phyloP scores from a whole-genome alignment of 2,329 filamentous ascomycete species.

The Diaporthe sp. region DNA sequence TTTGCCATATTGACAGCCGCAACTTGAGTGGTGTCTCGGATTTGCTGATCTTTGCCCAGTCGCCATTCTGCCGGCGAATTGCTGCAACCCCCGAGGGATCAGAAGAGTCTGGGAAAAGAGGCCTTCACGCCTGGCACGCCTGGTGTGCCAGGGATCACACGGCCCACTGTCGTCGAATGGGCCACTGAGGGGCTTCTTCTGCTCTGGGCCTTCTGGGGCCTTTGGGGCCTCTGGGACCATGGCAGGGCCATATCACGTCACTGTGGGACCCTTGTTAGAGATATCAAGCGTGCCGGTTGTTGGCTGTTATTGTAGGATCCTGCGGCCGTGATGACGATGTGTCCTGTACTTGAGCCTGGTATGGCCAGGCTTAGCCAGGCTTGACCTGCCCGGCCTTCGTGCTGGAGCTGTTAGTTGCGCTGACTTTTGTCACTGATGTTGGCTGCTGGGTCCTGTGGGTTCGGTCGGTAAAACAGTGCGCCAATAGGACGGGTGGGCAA shows the following conservation, averaged over 20 bases:
- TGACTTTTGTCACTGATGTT: constrained; percentile 23
- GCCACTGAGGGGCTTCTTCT: not conserved
- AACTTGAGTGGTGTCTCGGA: constrained; percentile 35
- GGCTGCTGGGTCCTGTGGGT: constrained; percentile 5
- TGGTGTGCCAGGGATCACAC: not conserved
- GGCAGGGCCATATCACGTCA: constrained; percentile 37
- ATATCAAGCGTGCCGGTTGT: constrained; percentile 17
- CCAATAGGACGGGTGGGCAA: not conserved
- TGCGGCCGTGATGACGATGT: constrained; percentile 32
- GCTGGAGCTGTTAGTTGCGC: constrained; percentile 1
- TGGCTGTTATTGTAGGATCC: constrained; percentile 11
- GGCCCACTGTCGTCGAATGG: constrained; percentile 17
- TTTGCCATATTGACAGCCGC: constrained; percentile 26
- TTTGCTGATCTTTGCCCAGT: constrained; percentile 34
- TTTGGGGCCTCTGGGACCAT: not conserved
- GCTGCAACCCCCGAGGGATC: constrained; percentile 6
- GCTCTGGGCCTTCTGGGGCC: not conserved
- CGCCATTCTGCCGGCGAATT: constrained; percentile 12
- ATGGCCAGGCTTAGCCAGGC: not conserved
- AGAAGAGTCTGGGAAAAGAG: constrained; percentile 26
- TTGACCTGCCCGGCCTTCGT: constrained; percentile 15
- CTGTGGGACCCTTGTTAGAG: constrained; percentile 22
- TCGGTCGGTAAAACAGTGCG: not conserved
- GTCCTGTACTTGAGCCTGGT: not conserved
- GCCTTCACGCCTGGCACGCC: constrained; percentile 3